Base-by-base conservation (phyloP, 2,329 filamentous ascomycete species). In the Aspergillus spinulosporus region DNA sequence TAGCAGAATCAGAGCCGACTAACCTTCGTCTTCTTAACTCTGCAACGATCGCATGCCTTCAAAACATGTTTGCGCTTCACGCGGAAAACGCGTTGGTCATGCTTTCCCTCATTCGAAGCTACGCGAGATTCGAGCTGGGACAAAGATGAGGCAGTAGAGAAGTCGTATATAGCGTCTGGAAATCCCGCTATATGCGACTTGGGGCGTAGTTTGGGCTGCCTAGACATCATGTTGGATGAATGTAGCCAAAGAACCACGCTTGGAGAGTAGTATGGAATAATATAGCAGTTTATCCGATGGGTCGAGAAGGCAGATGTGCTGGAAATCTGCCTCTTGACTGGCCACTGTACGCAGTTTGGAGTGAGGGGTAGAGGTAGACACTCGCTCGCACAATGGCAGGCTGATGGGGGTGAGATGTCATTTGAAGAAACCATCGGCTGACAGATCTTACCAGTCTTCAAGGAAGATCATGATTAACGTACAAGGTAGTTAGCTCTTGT, bases 1-100 rank as follows among this genome's bases (percentile, higher is more conserved):
- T 36, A 21, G 21, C 21, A 21, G 39, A 43, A 51, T 46, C 28
- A 59, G 46, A 36, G 28, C 28, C 52, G 58, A 67, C 63, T 57
- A 58, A 76, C 74, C 69, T 77, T 77, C 55, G 74, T 76, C 62
- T 77, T 77, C 60, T 77, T 77, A 43, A 77, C 72, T 53, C 74
- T 72, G 62, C 74, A 77, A 14, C 74, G 73, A 66, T 77, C 74
- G 58, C 74, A 77, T 5, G 74, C 74, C 54, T 76, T 77, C 12
- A 76, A 60, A 31, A 77, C 74, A 67, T 77, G 74, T 59, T 77
- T 77, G 42, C 74, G 69, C 60, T 76, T 77, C 37, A 75, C 73
- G 9, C 74, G 71, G 59, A 75, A 76, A 28, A 76, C 66, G 26
- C 72, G 74, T 46, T 74, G 72, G 45, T 74, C 68, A 8, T 66